Conservation (phyloP, 1,284 basidiomycete species). For the Porodaedalea pini region DNA sequence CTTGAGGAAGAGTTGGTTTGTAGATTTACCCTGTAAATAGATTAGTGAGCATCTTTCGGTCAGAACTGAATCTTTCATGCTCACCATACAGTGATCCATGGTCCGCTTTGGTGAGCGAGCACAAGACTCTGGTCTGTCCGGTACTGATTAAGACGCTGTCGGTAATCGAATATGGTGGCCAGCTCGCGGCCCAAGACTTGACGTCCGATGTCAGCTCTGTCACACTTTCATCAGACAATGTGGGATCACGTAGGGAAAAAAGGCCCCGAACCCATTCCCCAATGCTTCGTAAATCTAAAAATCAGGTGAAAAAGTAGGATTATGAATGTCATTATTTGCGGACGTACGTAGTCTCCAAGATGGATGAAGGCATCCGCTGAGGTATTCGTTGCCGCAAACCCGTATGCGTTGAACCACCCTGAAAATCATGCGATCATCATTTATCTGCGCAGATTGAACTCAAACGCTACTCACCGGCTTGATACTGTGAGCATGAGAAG, state of each 20-base stretch:
- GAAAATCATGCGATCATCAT: slow-evolving; percentile 17
- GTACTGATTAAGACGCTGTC: slow-evolving; percentile 58
- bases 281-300: slow-evolving; percentile 50
- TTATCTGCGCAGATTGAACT: neutral
- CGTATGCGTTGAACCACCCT: slow-evolving; percentile 71
- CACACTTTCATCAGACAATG: slow-evolving; percentile 1
- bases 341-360: slow-evolving; percentile 59
- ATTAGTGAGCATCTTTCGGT: too few species aligned
- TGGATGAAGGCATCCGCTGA: slow-evolving; percentile 59
- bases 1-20: neutral
- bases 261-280: slow-evolving; percentile 39
- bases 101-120: slow-evolving; percentile 47
- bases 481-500: slow-evolving; percentile 59
- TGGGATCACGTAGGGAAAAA: neutral
- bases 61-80: too few species aligned
- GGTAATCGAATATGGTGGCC: slow-evolving; percentile 60
- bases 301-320: neutral
- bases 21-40: neutral
- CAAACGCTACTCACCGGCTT: slow-evolving; percentile 35
- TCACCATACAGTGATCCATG: slow-evolving; percentile 61
- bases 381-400: slow-evolving; percentile 54
- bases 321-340: too few species aligned
- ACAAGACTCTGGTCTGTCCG: slow-evolving; percentile 50
- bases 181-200: slow-evolving; percentile 50
- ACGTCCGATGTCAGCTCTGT: slow-evolving; percentile 46